Evolutionary conservation across 2,329 filamentous ascomycete genomes (phyloP).

Genomic region (Colletotrichum scovillei): DNA sequence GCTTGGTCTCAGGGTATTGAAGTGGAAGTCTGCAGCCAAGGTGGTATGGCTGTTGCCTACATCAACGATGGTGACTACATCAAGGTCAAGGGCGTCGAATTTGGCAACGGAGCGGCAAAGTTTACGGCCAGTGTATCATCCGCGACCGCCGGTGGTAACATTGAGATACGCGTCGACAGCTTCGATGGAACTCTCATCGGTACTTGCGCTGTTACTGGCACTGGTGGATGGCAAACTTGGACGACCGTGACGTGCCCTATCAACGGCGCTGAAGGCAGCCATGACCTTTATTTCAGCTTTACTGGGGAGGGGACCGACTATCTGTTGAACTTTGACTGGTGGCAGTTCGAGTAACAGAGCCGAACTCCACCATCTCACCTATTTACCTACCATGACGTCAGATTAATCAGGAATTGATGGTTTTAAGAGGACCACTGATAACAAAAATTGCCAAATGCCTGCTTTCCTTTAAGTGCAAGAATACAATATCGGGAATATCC

Average conservation of each 20-base stretch:
- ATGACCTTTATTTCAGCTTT: background rate
- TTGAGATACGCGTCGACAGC: slow-evolving; percentile 43
- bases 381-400: too few relatives aligned
- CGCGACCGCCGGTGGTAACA: slow-evolving; percentile 38
- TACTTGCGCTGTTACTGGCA: slow-evolving; percentile 41
- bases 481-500: too few relatives aligned
- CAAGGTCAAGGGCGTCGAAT: slow-evolving; percentile 46
- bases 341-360: slow-evolving; percentile 37
- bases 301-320: background rate
- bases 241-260: slow-evolving; percentile 39
- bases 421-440: too few relatives aligned
- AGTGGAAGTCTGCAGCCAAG: slow-evolving; percentile 40
- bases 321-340: slow-evolving; percentile 41
- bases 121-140: slow-evolving; percentile 40
- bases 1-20: slow-evolving; percentile 42
- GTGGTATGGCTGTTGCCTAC: slow-evolving; percentile 40
- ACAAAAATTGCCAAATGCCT: too few relatives aligned
- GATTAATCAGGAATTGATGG: too few relatives aligned
- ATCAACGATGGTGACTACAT: slow-evolving; percentile 46
- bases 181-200: slow-evolving; percentile 40
- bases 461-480: too few relatives aligned
- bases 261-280: slow-evolving; percentile 34
- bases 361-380: too few relatives aligned
- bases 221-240: slow-evolving; percentile 42
- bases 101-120: slow-evolving; percentile 41